phyloP scores from a whole-genome alignment of 768 basidiomycete genomes.

The Rhodotorula kratochvilovae region DNA sequence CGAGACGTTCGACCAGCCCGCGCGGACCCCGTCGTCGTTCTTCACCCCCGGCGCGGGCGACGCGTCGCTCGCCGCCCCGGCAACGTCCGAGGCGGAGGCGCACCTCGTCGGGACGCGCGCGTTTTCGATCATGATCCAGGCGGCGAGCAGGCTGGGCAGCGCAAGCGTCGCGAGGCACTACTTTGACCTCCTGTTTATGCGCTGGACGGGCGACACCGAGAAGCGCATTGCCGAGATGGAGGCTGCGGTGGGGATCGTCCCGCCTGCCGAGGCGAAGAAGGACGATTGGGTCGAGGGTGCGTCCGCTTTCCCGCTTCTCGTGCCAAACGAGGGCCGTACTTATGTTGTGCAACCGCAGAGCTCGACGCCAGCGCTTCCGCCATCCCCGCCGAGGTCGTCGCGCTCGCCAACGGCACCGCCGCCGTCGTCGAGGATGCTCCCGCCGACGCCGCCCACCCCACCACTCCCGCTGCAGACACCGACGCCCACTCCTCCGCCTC shows the following conservation, averaged over 20 bases:
- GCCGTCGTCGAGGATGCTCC: no score
- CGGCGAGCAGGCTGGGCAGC: slow-evolving; percentile 17
- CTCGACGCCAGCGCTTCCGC: background rate
- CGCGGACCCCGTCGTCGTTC: background rate
- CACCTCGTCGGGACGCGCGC: slow-evolving; percentile 35
- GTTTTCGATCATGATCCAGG: slow-evolving; percentile 18
- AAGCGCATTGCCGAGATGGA: slow-evolving; percentile 5
- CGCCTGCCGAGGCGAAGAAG: no score
- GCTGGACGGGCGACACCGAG: slow-evolving; percentile 10
- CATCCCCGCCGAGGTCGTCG: background rate
- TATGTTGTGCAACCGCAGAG: background rate
- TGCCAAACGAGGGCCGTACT: background rate
- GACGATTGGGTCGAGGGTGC: background rate
- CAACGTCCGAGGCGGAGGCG: background rate
- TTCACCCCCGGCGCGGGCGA: background rate
- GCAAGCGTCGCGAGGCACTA: slow-evolving; percentile 26
- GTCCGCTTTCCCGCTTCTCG: background rate
- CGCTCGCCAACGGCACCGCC: no score
- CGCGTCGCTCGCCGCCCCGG: background rate
- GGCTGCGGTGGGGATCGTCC: slow-evolving; percentile 4
- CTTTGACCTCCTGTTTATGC: slow-evolving; percentile 27
- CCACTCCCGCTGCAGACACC: no score
- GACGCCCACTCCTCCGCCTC: background rate
- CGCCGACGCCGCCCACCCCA: no score
- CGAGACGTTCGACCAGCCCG: slow-evolving; percentile 27